A percentile compares a stretch with the other conserved stretches of the same genome.
Conservation (phyloP, 2,329 filamentous ascomycete genomes). For the Purpureocillium lavendulum region DNA sequence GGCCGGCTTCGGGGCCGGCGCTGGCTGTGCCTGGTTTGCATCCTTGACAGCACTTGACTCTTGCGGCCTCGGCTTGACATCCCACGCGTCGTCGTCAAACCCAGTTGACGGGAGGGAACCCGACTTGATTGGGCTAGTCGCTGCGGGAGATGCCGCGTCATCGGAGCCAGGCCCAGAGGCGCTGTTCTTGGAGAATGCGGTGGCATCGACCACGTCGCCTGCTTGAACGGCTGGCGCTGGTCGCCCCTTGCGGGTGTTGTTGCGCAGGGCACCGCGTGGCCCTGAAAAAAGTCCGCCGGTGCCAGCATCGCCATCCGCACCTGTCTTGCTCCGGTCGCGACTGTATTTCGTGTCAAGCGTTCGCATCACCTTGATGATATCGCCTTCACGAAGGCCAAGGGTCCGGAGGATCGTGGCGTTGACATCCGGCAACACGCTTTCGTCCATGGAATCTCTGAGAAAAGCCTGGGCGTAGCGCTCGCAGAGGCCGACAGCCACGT, state of each 20-base stretch:
- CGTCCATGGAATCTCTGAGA: conserved; percentile 86
- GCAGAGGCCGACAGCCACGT: conserved; percentile 86
- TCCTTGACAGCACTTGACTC: conserved; percentile 35
- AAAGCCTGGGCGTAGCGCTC: conserved; percentile 92
- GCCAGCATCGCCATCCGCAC: conserved; percentile 50
- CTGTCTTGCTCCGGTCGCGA: conserved; percentile 46
- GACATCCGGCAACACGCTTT: conserved; percentile 85
- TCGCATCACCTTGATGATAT: conserved; percentile 93
- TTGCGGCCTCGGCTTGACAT: conserved; percentile 67
- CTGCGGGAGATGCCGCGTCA: conserved; percentile 12
- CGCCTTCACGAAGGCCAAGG: conserved; percentile 88
- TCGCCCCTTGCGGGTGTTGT: conserved; percentile 89
- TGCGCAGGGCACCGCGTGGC: conserved; percentile 80
- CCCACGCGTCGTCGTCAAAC: conserved; percentile 97
- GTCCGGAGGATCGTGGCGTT: conserved; percentile 75
- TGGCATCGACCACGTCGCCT: conserved; percentile 79
- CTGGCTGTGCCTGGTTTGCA: conserved; percentile 16
- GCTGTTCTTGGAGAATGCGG: conserved; percentile 64
- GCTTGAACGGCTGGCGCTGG: conserved; percentile 81
- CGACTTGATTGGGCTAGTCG: conserved; percentile 17
- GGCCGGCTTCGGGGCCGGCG: conserved; percentile 13
- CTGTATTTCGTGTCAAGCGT: conserved; percentile 73
- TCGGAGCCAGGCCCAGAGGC: conserved; percentile 13
- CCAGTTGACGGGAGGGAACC: conserved; percentile 36
- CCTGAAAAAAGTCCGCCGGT: conserved; percentile 76